Evolutionary conservation across 2,329 filamentous ascomycete genomes (phyloP).

Genomic region (Aspergillus hiratsukae): DNA sequence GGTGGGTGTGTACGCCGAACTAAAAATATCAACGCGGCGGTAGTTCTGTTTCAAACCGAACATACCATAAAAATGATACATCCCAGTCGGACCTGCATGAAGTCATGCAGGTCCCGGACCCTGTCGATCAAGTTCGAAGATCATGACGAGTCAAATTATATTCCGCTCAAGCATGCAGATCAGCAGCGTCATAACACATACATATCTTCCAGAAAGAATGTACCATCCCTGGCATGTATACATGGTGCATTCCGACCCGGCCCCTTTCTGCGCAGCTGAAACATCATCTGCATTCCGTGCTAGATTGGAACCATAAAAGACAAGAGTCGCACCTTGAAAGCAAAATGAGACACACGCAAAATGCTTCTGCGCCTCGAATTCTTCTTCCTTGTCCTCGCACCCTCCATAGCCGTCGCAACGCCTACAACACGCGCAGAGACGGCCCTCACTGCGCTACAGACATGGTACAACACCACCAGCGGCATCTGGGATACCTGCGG

Average conservation of each 20-base stretch:
- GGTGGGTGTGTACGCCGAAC: too few relatives aligned
- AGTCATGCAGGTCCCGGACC: neutral
- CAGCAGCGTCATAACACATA: neutral
- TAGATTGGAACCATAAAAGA: neutral
- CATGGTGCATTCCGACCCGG: neutral
- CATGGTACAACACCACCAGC: conserved; percentile 56
- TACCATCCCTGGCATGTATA: neutral
- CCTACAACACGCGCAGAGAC: conserved; percentile 2
- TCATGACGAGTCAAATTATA: neutral
- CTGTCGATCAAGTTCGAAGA: neutral
- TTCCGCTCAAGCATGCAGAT: neutral
- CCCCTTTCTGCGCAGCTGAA: neutral
- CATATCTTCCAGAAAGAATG: neutral
- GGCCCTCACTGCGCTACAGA: conserved; percentile 48
- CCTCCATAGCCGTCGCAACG: neutral
- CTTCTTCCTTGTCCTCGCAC: neutral
- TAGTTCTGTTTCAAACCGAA: neutral
- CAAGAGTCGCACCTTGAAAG: neutral
- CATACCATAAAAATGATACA: neutral
- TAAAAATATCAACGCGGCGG: neutral
- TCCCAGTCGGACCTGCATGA: neutral
- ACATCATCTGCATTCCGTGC: neutral
- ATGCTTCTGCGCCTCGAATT: neutral
- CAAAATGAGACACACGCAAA: neutral
- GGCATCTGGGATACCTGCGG: conserved; percentile 61